phyloP scores from a whole-genome alignment of 768 basidiomycete species.

The Kwoniella europaea region DNA sequence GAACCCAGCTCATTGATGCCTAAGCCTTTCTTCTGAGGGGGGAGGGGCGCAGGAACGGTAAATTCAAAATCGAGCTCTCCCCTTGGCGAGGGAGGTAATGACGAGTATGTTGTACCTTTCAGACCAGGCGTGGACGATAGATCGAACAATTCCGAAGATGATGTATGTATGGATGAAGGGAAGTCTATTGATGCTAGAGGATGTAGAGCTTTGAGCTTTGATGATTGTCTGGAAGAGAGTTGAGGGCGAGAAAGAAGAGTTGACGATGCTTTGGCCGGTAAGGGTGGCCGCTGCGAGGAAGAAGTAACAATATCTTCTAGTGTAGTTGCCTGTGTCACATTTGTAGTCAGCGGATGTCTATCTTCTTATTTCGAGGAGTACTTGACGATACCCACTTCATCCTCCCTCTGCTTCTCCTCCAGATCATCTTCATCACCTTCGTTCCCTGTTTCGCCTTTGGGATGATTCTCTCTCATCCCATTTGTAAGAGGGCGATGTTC shows the following conservation, averaged over 20 bases:
- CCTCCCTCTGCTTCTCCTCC: constrained; percentile 16
- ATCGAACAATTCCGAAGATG: constrained; percentile 41
- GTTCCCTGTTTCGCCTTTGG: neutral
- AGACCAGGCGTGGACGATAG: neutral
- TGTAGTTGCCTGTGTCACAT: constrained; percentile 13
- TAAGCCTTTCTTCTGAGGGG: constrained; percentile 12
- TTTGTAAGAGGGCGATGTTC: neutral
- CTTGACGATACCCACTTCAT: neutral
- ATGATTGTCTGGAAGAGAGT: neutral
- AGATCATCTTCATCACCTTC: constrained; percentile 15
- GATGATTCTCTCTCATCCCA: neutral
- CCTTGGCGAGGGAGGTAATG: constrained; percentile 48
- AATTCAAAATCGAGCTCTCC: constrained; percentile 23
- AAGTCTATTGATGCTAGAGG: neutral
- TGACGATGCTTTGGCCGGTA: constrained; percentile 14
- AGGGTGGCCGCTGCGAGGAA: constrained; percentile 3
- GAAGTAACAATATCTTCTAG: constrained; percentile 25
- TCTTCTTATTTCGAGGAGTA: no score
- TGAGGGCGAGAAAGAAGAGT: constrained; percentile 11
- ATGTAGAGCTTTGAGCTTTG: neutral
- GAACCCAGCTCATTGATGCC: constrained; percentile 31
- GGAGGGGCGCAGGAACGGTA: neutral
- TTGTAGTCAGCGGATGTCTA: neutral
- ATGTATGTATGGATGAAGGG: constrained; percentile 18
- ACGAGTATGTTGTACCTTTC: constrained; percentile 46